Evolutionary conservation across 2,329 filamentous ascomycete genomes (phyloP).

Genomic region (Colletotrichum spaethianum): DNA sequence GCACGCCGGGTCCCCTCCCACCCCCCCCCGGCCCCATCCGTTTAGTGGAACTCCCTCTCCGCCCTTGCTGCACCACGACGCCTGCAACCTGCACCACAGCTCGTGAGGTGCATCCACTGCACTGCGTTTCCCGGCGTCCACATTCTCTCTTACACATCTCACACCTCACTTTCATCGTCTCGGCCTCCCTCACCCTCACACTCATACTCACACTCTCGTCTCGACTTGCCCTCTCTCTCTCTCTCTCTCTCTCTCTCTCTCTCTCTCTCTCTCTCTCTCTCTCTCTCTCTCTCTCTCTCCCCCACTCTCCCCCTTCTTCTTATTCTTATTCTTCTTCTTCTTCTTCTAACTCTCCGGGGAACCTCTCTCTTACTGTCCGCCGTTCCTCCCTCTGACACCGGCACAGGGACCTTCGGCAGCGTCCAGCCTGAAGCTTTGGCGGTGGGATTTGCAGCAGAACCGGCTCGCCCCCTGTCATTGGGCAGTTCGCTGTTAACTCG

Average conservation of each 20-base stretch:
- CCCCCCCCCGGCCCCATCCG: constrained; percentile 37
- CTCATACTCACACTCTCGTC: too few species aligned
- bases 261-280: too few species aligned
- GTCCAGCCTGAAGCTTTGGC: background rate
- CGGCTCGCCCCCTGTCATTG: constrained; percentile 13
- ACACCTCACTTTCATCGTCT: constrained; percentile 20
- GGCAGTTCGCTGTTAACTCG: constrained; percentile 15
- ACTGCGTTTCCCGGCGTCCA: background rate
- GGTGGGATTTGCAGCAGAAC: constrained; percentile 20
- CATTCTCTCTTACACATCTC: constrained; percentile 34
- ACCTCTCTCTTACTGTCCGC: background rate
- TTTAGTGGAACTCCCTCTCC: constrained; percentile 37
- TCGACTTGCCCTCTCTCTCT: background rate
- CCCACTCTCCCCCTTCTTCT: too few species aligned
- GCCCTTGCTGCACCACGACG: constrained; percentile 25
- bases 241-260: too few species aligned
- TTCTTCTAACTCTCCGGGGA: background rate
- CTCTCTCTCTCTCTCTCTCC: background rate
- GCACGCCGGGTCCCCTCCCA: constrained; percentile 32
- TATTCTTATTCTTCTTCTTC: too few species aligned
- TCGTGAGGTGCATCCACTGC: background rate
- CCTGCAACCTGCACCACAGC: background rate
- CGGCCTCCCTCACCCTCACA: background rate
- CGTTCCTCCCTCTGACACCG: background rate
- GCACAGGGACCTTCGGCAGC: background rate